Conservation (phyloP, 1,139 yeast species). For the Geotrichum cucujoidarum region DNA sequence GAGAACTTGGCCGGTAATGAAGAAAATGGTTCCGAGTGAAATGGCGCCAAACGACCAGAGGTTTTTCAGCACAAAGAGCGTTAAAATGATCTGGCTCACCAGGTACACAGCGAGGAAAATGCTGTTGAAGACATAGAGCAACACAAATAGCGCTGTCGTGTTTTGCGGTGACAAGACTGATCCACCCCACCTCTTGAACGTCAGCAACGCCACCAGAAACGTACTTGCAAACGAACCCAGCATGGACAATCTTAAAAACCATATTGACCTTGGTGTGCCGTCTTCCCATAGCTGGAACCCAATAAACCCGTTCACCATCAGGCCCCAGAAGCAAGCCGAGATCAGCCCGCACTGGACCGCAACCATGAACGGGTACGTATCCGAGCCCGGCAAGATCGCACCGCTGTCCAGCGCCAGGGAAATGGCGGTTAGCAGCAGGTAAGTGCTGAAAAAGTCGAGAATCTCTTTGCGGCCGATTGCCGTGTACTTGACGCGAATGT, state of each 20-base stretch:
- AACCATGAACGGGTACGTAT: slow-evolving; percentile 74
- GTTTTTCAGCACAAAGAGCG: slow-evolving; percentile 62
- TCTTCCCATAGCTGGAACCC: slow-evolving; percentile 95
- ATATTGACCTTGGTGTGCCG: slow-evolving; percentile 55
- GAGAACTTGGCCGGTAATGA: slow-evolving; percentile 73
- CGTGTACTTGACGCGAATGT: slow-evolving; percentile 77
- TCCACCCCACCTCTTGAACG: slow-evolving; percentile 14
- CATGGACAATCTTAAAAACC: slow-evolving; percentile 49
- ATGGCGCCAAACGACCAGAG: slow-evolving; percentile 89
- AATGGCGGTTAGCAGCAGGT: slow-evolving; percentile 53
- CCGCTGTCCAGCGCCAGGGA: slow-evolving; percentile 85
- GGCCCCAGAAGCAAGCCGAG: slow-evolving; percentile 63
- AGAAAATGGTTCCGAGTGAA: slow-evolving; percentile 62
- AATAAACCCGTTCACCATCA: slow-evolving; percentile 69
- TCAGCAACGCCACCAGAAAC: slow-evolving; percentile 43
- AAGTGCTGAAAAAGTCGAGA: slow-evolving; percentile 63
- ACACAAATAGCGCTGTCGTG: slow-evolving; percentile 62
- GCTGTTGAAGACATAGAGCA: slow-evolving; percentile 67
- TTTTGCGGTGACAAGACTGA: slow-evolving; percentile 41
- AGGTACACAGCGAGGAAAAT: slow-evolving; percentile 58
- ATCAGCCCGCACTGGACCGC: slow-evolving; percentile 72
- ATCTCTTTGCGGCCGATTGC: slow-evolving; percentile 91
- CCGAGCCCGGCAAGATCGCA: slow-evolving; percentile 79
- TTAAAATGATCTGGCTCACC: slow-evolving; percentile 65
- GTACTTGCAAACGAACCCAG: slow-evolving; percentile 54